phyloP scores from a whole-genome alignment of 1,284 basidiomycete species.

The Sutorius eximius region DNA sequence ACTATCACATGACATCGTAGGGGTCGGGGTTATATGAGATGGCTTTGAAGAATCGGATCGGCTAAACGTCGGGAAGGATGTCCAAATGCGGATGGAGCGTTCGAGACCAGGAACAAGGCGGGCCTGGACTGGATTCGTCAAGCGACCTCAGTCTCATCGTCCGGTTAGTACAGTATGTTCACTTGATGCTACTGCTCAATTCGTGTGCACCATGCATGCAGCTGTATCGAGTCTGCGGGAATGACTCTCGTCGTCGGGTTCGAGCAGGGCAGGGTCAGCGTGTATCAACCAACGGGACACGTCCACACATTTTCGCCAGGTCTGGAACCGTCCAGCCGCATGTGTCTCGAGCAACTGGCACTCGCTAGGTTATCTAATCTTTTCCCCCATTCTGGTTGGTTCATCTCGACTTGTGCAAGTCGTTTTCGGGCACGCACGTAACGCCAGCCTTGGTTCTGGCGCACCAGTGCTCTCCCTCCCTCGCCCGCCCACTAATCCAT shows the following conservation, averaged over 20 bases:
- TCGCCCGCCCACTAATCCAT: neutral
- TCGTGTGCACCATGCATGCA: no score
- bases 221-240: no score
- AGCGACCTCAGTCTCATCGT: no score
- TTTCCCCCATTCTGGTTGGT: conserved; percentile 8
- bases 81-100: neutral
- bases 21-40: neutral
- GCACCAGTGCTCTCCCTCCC: neutral
- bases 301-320: neutral
- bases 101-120: conserved; percentile 7
- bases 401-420: neutral
- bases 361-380: conserved; percentile 14
- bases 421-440: conserved; percentile 14
- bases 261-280: no score
- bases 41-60: neutral
- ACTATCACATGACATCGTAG: conserved; percentile 16
- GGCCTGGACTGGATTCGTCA: neutral
- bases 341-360: conserved; percentile 3
- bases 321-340: conserved; percentile 10
- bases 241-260: no score
- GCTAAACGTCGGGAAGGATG: no score
- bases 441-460: conserved; percentile 5
- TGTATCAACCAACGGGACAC: neutral
- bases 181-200: no score
- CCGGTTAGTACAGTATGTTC: no score